These are phyloP conservation scores for Fragaria nilgerrensis DNA, from an alignment of 306 rosid genomes.

Conservation along the genomic window DNA sequence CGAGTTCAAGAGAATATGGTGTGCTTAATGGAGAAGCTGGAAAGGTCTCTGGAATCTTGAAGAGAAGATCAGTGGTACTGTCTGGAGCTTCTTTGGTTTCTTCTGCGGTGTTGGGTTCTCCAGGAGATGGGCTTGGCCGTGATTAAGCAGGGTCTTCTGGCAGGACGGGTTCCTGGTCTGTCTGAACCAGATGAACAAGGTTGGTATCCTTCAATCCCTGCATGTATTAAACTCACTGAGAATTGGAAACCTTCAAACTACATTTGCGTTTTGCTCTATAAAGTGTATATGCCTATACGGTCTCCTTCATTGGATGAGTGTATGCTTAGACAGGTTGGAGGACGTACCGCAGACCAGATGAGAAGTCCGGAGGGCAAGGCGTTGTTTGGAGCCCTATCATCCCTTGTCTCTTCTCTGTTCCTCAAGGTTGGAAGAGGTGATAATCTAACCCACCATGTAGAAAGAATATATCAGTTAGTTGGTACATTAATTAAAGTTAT, in stretches of 20 bases:
- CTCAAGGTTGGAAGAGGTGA: slow-evolving; percentile 93
- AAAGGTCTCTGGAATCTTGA: slow-evolving; percentile 37
- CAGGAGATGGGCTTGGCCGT: slow-evolving; percentile 59
- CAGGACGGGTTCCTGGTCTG: slow-evolving; percentile 92
- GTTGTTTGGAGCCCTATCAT: slow-evolving; percentile 99
- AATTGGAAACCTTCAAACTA: not conserved
- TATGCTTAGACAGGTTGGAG: slow-evolving; percentile 99
- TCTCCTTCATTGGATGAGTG: slow-evolving; percentile 32
- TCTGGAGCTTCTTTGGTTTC: slow-evolving; percentile 62
- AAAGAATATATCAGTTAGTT: not conserved
- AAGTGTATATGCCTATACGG: slow-evolving; percentile 16
- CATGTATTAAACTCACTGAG: not conserved
- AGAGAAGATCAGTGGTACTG: slow-evolving; percentile 61
- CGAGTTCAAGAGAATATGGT: slow-evolving; percentile 32
- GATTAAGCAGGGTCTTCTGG: slow-evolving; percentile 85
- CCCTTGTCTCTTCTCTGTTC: slow-evolving; percentile 79
- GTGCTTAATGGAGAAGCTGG: slow-evolving; percentile 27
- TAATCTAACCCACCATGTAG: not conserved
- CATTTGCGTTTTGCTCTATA: slow-evolving; percentile 13
- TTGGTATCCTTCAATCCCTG: slow-evolving; percentile 29
- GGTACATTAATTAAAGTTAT: not conserved
- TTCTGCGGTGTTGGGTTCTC: slow-evolving; percentile 44
- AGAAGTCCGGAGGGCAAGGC: slow-evolving; percentile 98
- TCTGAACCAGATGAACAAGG: slow-evolving; percentile 95
- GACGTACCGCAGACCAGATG: slow-evolving; percentile 97